Evolutionary conservation across 805 yeast genomes (phyloP), one percentile per base, ranked within the genome.

Genomic region (Kuraishia molischiana): DNA sequence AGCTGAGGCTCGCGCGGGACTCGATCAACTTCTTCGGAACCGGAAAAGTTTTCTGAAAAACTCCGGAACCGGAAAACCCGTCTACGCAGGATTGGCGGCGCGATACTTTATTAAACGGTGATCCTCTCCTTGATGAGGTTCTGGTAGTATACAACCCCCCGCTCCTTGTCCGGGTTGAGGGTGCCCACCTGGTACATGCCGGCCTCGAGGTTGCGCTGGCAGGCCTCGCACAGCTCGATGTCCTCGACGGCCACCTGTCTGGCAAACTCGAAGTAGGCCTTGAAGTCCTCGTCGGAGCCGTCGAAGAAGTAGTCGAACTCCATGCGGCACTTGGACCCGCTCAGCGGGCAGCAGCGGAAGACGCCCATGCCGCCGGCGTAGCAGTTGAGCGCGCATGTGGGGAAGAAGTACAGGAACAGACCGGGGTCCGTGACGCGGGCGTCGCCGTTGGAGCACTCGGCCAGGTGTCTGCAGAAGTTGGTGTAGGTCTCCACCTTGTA

Each of bases 201-300:
- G 19, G 37, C 36, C 24, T 35, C 38, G 18, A 54, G 38, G 36
- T 53, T 54, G 36, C 43, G 43, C 38, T 54, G 59, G 9, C 53
- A 51, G 14, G 50, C 50, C 41, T 53, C 59, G 37, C 59, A 54
- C 34, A 54, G 39, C 48, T 49, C 46, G 29, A 49, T 44, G 34
- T 54, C 59, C 44, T 54, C 59, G 19, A 44, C 22, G 10, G 58
- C 58, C 34, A 54, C 59, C 41, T 53, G 58, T 41, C 59, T 47
- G 2, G 54, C 58, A 44, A 54, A 54, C 29, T 47, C 45, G 37
- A 42, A 53, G 40, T 53, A 54, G 5, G 31, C 44, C 40, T 53
- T 51, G 34, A 50, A 54, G 4, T 50, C 52, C 37, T 52, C 56
- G 11, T 49, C 49, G n/a, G 42, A 21, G 17, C 55, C 56, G 18